phyloP scores from a whole-genome alignment of 768 basidiomycete genomes.

The Tylopilus sp. region DNA sequence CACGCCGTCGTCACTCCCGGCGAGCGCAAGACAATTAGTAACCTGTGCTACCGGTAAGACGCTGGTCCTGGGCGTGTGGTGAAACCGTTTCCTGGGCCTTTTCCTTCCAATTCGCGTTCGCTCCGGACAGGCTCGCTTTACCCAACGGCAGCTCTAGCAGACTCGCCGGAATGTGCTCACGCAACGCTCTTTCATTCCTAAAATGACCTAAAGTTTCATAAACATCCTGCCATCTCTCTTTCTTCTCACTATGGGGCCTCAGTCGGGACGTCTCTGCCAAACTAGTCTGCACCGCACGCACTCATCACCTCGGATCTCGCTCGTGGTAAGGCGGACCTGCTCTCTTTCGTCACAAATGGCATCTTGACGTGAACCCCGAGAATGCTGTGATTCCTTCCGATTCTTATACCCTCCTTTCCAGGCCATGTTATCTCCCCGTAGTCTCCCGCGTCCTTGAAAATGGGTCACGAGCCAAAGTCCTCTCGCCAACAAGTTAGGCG shows the following conservation, averaged over 20 bases:
- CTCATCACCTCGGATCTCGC: slow-evolving; percentile 34
- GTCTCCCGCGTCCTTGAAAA: slow-evolving; percentile 14
- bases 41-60: slow-evolving; percentile 17
- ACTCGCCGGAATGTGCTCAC: slow-evolving; percentile 5
- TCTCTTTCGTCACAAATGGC: slow-evolving; percentile 15
- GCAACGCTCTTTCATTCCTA: slow-evolving; percentile 28
- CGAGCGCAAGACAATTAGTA: slow-evolving; percentile 10
- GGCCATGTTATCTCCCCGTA: slow-evolving; percentile 14
- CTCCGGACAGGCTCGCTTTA: slow-evolving; percentile 2
- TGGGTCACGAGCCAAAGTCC: slow-evolving; percentile 25
- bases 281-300: slow-evolving; percentile 29
- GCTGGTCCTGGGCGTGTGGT: neutral
- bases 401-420: slow-evolving; percentile 30
- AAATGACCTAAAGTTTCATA: slow-evolving; percentile 35
- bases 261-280: slow-evolving; percentile 33
- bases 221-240: slow-evolving; percentile 9
- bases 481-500: slow-evolving; percentile 22
- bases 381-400: slow-evolving; percentile 30
- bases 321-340: slow-evolving; percentile 23
- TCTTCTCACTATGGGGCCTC: slow-evolving; percentile 23
- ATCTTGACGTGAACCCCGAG: slow-evolving; percentile 30
- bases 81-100: neutral
- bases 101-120: slow-evolving; percentile 16
- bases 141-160: no score
- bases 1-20: neutral